A percentile compares a stretch with the other conserved stretches of the same genome.
These are phyloP conservation scores for Sclerotinia nivalis DNA, from an alignment of 2,329 filamentous ascomycete genomes.

Conservation along the genomic window DNA sequence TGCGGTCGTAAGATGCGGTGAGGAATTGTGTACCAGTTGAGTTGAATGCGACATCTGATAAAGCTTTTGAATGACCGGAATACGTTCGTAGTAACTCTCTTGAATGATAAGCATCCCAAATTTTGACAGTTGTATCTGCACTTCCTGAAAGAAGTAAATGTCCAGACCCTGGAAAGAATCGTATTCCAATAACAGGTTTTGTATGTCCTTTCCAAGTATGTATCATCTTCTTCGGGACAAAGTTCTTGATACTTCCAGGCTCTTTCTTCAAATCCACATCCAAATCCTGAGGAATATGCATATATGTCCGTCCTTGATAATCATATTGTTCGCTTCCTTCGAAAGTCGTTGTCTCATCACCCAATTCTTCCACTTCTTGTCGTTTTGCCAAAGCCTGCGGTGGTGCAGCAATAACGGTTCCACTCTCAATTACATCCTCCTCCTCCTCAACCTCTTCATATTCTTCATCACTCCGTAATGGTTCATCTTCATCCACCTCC, in stretches of 20 bases:
- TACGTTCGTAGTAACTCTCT: conserved; percentile 89
- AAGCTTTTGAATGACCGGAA: conserved; percentile 82
- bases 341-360: conserved; percentile 82
- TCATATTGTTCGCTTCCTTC: conserved; percentile 82
- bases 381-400: conserved; percentile 54
- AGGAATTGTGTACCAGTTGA: conserved; percentile 80
- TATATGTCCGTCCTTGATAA: conserved; percentile 94
- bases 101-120: conserved; percentile 93
- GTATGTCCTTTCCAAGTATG: conserved; percentile 84
- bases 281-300: conserved; percentile 93
- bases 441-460: conserved; percentile 78
- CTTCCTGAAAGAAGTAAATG: conserved; percentile 88
- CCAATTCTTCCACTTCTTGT: conserved; percentile 58
- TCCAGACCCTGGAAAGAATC: conserved; percentile 85
- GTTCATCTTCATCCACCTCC: conserved; percentile 71
- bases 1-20: conserved; percentile 87
- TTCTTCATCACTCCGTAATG: conserved; percentile 75
- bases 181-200: conserved; percentile 83
- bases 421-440: conserved; percentile 63
- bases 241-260: conserved; percentile 78
- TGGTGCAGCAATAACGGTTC: conserved; percentile 60
- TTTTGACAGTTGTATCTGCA: conserved; percentile 86
- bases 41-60: conserved; percentile 90
- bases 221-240: conserved; percentile 89
- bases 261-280: conserved; percentile 85